phyloP scores from a whole-genome alignment of 208 protist genomes.

The Leishmania aethiopica region DNA sequence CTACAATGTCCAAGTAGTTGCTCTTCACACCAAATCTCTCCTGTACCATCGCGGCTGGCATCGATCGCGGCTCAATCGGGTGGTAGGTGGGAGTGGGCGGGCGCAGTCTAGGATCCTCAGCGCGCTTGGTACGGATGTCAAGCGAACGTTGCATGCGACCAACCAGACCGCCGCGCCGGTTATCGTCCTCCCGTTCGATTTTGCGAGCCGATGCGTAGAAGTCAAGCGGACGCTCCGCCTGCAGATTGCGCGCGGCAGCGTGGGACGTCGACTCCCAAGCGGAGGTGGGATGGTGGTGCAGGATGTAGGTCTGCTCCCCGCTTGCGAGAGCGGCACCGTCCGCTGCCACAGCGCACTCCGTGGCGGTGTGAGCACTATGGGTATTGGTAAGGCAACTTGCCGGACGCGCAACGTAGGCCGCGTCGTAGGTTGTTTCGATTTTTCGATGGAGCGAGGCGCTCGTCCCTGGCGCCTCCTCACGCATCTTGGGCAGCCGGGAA shows the following conservation, averaged over 20 bases:
- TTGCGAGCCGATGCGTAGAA: slow-evolving; percentile 79
- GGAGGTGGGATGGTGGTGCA: slow-evolving; percentile 29
- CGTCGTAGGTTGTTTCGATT: slow-evolving; percentile 76
- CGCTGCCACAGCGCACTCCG: not conserved
- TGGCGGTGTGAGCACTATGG: not conserved
- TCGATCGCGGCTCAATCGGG: slow-evolving; percentile 12
- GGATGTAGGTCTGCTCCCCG: slow-evolving; percentile 5
- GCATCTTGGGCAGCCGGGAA: slow-evolving; percentile 50
- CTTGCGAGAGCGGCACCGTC: not conserved
- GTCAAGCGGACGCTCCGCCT: slow-evolving; percentile 45
- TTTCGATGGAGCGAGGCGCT: slow-evolving; percentile 49
- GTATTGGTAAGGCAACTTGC: not conserved
- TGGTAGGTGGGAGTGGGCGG: slow-evolving; percentile 41
- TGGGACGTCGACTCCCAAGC: slow-evolving; percentile 71
- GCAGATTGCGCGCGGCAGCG: slow-evolving; percentile 47
- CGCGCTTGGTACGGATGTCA: slow-evolving; percentile 77
- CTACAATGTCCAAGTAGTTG: slow-evolving; percentile 85
- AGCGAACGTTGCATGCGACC: slow-evolving; percentile 75
- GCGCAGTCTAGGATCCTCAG: slow-evolving; percentile 47
- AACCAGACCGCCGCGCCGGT: slow-evolving; percentile 59
- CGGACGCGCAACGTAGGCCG: slow-evolving; percentile 35
- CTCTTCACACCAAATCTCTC: slow-evolving; percentile 41
- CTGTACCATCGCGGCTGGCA: slow-evolving; percentile 36
- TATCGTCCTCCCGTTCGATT: slow-evolving; percentile 74
- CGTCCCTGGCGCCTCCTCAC: slow-evolving; percentile 11